These are phyloP conservation scores for Triticum aestivum DNA, from an alignment of 176 grass and related monocot genomes.

Conservation along the genomic window DNA sequence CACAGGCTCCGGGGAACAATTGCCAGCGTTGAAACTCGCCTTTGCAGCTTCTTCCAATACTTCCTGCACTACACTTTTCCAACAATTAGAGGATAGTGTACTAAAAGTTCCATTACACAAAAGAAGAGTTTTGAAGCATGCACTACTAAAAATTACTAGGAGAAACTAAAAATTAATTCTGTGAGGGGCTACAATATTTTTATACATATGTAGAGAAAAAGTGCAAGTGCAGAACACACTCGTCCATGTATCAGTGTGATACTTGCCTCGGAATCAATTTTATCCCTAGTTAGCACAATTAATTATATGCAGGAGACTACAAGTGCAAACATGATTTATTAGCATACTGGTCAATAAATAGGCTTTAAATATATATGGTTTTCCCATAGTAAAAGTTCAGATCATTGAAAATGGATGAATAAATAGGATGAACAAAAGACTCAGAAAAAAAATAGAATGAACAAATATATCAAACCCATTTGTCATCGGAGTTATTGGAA, in stretches of 20 bases:
- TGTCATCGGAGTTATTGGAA: neutral
- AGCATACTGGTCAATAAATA: conserved; percentile 9
- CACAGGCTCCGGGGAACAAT: conserved; percentile 76
- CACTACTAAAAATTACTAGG: neutral
- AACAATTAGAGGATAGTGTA: conserved; percentile 37
- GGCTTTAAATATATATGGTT: neutral
- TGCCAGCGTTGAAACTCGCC: conserved; percentile 97
- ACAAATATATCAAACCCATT: conserved; percentile 19
- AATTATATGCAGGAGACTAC: neutral
- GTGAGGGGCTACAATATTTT: neutral
- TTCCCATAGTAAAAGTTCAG: neutral
- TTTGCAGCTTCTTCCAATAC: conserved; percentile 97
- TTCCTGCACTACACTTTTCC: conserved; percentile 78
- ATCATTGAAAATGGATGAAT: neutral
- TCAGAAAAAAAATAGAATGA: neutral
- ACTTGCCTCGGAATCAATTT: neutral
- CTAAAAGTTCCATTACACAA: neutral
- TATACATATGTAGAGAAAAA: neutral
- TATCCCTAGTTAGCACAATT: neutral
- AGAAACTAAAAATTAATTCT: neutral
- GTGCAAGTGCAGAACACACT: neutral
- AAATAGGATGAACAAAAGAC: neutral
- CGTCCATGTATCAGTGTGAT: neutral
- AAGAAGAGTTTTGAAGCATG: neutral
- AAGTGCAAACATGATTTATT: neutral